Conservation (phyloP, 1,284 basidiomycete species). For the Ganoderma leucocontextum region DNA sequence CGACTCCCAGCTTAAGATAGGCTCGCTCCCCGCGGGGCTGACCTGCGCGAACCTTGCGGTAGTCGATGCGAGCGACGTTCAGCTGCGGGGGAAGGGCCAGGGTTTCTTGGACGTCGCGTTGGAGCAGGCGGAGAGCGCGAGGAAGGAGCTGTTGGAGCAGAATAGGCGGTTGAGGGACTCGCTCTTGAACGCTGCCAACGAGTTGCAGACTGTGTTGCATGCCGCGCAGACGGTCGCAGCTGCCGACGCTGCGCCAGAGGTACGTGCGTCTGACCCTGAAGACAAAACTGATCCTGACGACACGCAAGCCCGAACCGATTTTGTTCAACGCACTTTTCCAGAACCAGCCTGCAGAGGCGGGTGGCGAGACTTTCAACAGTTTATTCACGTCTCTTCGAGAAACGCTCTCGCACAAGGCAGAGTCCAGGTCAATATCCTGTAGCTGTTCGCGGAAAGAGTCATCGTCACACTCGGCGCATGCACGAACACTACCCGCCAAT, state of each 20-base stretch:
- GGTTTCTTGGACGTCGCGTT: conserved; percentile 76
- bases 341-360: conserved; percentile 51
- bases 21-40: conserved; percentile 55
- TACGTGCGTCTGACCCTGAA: conserved; percentile 33
- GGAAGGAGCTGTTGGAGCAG: conserved; percentile 73
- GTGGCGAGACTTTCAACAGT: conserved; percentile 58
- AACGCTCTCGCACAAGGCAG: conserved; percentile 17
- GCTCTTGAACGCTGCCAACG: conserved; percentile 75
- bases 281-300: background rate
- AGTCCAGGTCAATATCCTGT: background rate
- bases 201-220: conserved; percentile 65
- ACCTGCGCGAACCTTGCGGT: conserved; percentile 61
- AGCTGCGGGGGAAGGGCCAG: conserved; percentile 54
- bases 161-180: conserved; percentile 74
- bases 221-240: conserved; percentile 45
- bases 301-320: conserved; percentile 53
- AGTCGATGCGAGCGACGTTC: conserved; percentile 55
- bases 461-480: conserved; percentile 17
- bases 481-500: conserved; percentile 1
- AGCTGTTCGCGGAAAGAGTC: conserved; percentile 17
- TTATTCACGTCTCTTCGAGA: conserved; percentile 57
- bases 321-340: conserved; percentile 68
- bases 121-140: conserved; percentile 76
- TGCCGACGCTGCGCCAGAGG: conserved; percentile 54
- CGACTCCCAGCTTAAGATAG: conserved; percentile 68